phyloP scores from a whole-genome alignment of 768 basidiomycete genomes.

The Paxillus ammoniavirescens region DNA sequence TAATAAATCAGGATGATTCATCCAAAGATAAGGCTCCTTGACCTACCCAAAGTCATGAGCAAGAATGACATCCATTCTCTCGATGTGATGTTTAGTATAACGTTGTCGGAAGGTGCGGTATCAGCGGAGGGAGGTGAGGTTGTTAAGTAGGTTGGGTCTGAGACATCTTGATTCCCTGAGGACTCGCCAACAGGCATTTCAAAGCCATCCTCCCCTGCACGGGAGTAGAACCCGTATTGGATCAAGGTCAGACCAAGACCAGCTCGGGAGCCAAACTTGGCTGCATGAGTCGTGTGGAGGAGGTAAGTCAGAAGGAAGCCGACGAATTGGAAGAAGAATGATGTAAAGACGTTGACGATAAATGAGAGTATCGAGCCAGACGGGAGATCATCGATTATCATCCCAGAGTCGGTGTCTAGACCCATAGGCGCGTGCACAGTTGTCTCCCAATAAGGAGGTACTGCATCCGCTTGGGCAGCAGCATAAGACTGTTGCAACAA shows the following conservation, averaged over 20 bases:
- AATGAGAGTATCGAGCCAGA: conserved; percentile 78
- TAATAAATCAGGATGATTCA: background rate
- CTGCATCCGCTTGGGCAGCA: conserved; percentile 84
- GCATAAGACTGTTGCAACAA: conserved; percentile 64
- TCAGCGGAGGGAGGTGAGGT: conserved; percentile 27
- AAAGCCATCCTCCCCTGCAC: conserved; percentile 34
- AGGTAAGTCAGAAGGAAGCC: conserved; percentile 92
- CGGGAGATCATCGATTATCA: conserved; percentile 92
- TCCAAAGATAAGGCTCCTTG: background rate
- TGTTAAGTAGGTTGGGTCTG: conserved; percentile 20
- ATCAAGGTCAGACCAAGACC: conserved; percentile 96
- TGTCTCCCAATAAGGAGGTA: conserved; percentile 96
- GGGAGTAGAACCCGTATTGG: conserved; percentile 84
- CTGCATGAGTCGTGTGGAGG: conserved; percentile 88
- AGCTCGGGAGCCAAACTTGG: conserved; percentile 89
- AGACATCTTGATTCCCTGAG: conserved; percentile 11
- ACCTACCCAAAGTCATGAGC: conserved; percentile 81
- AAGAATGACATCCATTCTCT: conserved; percentile 90
- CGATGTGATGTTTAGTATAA: conserved; percentile 43
- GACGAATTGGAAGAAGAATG: conserved; percentile 96
- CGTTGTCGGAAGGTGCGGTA: conserved; percentile 9
- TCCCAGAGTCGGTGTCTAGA: conserved; percentile 49
- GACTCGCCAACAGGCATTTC: conserved; percentile 17
- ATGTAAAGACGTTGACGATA: conserved; percentile 75
- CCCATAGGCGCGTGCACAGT: conserved; percentile 79